A percentile compares a stretch with the other conserved stretches of the same genome.
phyloP scores from a whole-genome alignment of 352 stramenopile genomes.

The Phytophthora europaea region DNA sequence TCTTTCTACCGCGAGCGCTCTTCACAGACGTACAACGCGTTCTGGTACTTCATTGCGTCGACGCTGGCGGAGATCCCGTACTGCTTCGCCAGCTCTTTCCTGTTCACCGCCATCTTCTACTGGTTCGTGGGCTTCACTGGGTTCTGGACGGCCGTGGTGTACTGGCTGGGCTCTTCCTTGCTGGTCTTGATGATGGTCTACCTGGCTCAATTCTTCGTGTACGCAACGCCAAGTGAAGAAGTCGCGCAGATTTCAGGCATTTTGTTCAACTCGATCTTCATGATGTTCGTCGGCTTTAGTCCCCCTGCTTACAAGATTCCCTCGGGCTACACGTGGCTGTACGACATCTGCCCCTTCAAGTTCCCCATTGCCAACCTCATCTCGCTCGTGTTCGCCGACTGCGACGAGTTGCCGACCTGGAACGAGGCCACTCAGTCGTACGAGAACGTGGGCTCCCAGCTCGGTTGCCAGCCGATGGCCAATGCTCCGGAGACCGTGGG shows the following conservation, averaged over 20 bases:
- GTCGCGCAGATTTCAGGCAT: slow-evolving; percentile 41
- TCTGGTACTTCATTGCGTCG: slow-evolving; percentile 66
- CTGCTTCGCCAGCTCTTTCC: slow-evolving; percentile 39
- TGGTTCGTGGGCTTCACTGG: slow-evolving; percentile 47
- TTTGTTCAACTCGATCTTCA: slow-evolving; percentile 46
- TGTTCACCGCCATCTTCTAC: slow-evolving; percentile 52
- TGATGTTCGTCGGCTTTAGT: slow-evolving; percentile 50
- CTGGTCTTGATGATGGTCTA: slow-evolving; percentile 47
- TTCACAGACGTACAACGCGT: slow-evolving; percentile 80
- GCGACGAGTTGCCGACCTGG: slow-evolving; percentile 35
- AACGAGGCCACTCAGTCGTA: slow-evolving; percentile 25
- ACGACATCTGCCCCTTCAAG: slow-evolving; percentile 40
- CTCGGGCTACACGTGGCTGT: slow-evolving; percentile 46
- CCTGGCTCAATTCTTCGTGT: slow-evolving; percentile 44
- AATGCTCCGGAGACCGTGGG: slow-evolving; percentile 29
- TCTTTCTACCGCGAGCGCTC: slow-evolving; percentile 85
- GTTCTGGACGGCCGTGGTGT: slow-evolving; percentile 21
- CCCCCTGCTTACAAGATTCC: slow-evolving; percentile 39
- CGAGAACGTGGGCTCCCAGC: slow-evolving; percentile 31
- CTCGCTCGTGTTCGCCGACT: slow-evolving; percentile 36
- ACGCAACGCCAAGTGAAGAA: slow-evolving; percentile 37
- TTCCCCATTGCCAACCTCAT: slow-evolving; percentile 45
- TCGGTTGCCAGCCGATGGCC: slow-evolving; percentile 33
- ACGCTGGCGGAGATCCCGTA: slow-evolving; percentile 74
- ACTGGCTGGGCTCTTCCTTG: slow-evolving; percentile 36